Percentiles rank a stretch among this genome's conserved stretches.
Conservation (phyloP, 768 basidiomycete species). For the Amanita polypyramis region DNA sequence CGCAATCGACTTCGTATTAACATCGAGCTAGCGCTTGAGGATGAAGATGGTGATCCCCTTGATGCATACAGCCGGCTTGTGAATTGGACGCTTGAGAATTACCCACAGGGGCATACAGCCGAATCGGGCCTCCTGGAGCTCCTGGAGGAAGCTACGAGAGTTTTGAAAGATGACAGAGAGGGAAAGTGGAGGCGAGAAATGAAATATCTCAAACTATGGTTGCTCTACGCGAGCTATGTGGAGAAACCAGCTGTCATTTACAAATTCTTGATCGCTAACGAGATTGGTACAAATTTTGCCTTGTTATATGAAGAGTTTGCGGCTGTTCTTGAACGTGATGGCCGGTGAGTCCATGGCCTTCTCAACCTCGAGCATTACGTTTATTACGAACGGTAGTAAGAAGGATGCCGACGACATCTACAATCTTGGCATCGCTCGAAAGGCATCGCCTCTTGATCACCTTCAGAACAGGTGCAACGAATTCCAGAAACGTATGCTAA, state of each 20-base stretch:
- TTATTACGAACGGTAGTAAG: constrained; percentile 36
- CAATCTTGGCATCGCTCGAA: constrained; percentile 77
- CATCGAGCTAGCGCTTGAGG: constrained; percentile 67
- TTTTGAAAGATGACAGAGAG: constrained; percentile 66
- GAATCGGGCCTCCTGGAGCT: constrained; percentile 89
- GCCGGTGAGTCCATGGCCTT: constrained; percentile 41
- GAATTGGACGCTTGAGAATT: constrained; percentile 89
- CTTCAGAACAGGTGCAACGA: constrained; percentile 70
- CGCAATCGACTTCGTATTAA: constrained; percentile 62
- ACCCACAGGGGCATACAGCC: constrained; percentile 84
- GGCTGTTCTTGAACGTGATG: constrained; percentile 68
- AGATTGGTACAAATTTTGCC: constrained; percentile 76
- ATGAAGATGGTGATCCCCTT: constrained; percentile 72
- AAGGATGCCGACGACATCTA: constrained; percentile 87
- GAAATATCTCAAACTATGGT: constrained; percentile 89
- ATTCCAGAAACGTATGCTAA: constrained; percentile 90
- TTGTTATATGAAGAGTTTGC: constrained; percentile 92
- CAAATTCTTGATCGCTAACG: constrained; percentile 81
- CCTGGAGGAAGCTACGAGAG: constrained; percentile 83
- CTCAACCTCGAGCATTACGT: constrained; percentile 3
- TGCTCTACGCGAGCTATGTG: constrained; percentile 86
- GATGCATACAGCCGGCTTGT: constrained; percentile 83
- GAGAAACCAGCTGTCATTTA: constrained; percentile 85
- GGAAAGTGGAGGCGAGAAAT: constrained; percentile 70
- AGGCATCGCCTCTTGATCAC: constrained; percentile 71